Conservation (phyloP, 495 filamentous ascomycete species). For the Talaromyces ruber region DNA sequence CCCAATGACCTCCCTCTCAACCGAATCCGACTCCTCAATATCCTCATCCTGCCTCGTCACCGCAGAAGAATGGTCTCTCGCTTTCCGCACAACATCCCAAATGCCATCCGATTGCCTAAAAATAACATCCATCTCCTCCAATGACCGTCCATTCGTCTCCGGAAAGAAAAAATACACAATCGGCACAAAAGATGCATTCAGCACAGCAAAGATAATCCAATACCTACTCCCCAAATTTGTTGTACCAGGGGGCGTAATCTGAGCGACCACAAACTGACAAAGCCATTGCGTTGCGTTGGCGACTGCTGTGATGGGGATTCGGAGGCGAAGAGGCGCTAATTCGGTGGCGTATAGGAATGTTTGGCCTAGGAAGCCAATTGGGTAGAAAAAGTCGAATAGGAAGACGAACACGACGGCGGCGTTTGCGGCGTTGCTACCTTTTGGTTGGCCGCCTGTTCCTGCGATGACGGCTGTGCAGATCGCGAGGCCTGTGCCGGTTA, state of each 20-base stretch:
- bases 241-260: conserved; percentile 47
- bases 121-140: conserved; percentile 43
- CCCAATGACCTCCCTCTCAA: neutral
- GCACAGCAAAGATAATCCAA: conserved; percentile 46
- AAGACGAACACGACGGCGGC: conserved; percentile 40
- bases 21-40: neutral
- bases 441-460: conserved; percentile 25
- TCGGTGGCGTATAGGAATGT: conserved; percentile 50
- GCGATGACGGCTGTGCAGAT: conserved; percentile 34
- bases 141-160: conserved; percentile 44
- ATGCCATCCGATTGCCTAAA: conserved; percentile 21
- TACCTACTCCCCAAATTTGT: conserved; percentile 42
- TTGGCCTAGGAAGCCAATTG: conserved; percentile 45
- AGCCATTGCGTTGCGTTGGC: conserved; percentile 44
- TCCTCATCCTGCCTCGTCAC: neutral
- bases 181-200: conserved; percentile 51
- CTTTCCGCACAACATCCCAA: conserved; percentile 13
- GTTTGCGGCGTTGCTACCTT: conserved; percentile 24
- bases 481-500: conserved; percentile 35
- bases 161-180: conserved; percentile 52
- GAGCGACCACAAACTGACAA: conserved; percentile 39
- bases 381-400: conserved; percentile 48
- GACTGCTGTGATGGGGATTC: conserved; percentile 42
- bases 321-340: conserved; percentile 40
- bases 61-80: neutral